Base-by-base conservation (phyloP, 805 yeast genomes). In the Saturnispora ahearnii region DNA sequence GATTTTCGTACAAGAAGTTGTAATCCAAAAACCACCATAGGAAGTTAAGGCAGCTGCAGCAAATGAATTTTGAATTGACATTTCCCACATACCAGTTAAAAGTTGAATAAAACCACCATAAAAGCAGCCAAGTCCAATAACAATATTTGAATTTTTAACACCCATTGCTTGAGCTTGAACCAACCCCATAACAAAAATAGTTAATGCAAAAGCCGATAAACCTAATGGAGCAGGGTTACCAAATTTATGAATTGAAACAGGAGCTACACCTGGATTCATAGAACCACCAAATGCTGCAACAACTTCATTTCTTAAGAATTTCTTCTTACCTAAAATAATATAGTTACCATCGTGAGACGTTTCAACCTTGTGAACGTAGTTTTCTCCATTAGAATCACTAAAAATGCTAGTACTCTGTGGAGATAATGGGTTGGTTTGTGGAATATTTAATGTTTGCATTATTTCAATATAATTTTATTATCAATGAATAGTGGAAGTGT, bases 141-240 rank as follows among this genome's bases (percentile, higher is more conserved):
- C 79, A 45, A 84, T 67, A 53, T 79, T 78, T 32, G 78, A 76
- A 43, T 77, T 74, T 5, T 73, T 67, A 42, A 81, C 84, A 45
- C 87, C 86, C 71, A 84, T 77, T 12, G 86, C 87, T 38, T 75
- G 77, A 31, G 77, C 74, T 61, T 83, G 83, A 48, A 78, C 69
- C 56, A 84, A 60, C 2, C 86, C 78, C 38, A 82, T 70, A 26
- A 82, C 83, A 62, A 84, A 78, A 43, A 84, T 78, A 22, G 85
- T 78, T 56, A 81, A 67, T n/a, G 87, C 86, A 66, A 84, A 84
- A 26, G 84, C 86, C 28, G 81, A 76, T 51, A 84, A 68, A 13
- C 90, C 91, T 54, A 84, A 68, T 22, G 90, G 90, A 44, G 84
- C 85, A 26, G 91, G 90, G 59, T 84, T 84, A 51, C 83, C 90